phyloP scores from a whole-genome alignment of 2,329 filamentous ascomycete species.

The Penicillium vulpinum region DNA sequence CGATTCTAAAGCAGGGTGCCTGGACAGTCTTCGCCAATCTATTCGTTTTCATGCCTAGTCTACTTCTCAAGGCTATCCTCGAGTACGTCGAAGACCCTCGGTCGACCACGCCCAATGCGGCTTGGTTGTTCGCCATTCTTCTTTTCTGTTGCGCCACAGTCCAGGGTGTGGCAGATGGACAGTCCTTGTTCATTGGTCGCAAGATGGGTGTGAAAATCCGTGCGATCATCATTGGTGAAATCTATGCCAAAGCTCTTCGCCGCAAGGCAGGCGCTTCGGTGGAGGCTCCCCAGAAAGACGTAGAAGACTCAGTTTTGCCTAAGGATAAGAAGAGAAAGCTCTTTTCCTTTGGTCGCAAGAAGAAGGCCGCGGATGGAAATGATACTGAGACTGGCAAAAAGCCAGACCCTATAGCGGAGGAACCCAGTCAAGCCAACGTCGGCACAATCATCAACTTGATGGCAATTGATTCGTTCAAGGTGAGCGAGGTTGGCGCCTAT shows the following conservation, averaged over 20 bases:
- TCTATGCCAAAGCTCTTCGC: slow-evolving; percentile 92
- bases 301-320: slow-evolving; percentile 44
- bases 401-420: slow-evolving; percentile 19
- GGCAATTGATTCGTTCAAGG: slow-evolving; percentile 99
- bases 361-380: slow-evolving; percentile 36
- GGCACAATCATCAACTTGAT: slow-evolving; percentile 99
- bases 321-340: slow-evolving; percentile 46
- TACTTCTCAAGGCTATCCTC: slow-evolving; percentile 86
- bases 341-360: slow-evolving; percentile 61
- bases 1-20: slow-evolving; percentile 71
- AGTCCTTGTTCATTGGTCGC: slow-evolving; percentile 88
- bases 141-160: slow-evolving; percentile 80
- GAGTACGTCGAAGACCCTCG: slow-evolving; percentile 88
- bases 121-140: slow-evolving; percentile 93
- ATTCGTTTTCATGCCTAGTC: slow-evolving; percentile 86
- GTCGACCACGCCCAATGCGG: slow-evolving; percentile 74
- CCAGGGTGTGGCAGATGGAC: slow-evolving; percentile 78
- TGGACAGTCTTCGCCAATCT: slow-evolving; percentile 79
- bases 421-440: slow-evolving; percentile 78
- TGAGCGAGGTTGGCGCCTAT: slow-evolving; percentile 91
- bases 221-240: slow-evolving; percentile 94
- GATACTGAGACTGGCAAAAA: slow-evolving; percentile 26
- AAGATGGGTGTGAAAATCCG: slow-evolving; percentile 91
- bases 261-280: slow-evolving; percentile 79
- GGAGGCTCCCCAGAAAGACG: slow-evolving; percentile 70